A percentile compares a stretch with the other conserved stretches of the same genome.
phyloP scores from a whole-genome alignment of 1,139 yeast species.

The Nakaseomyces bracarensis region DNA sequence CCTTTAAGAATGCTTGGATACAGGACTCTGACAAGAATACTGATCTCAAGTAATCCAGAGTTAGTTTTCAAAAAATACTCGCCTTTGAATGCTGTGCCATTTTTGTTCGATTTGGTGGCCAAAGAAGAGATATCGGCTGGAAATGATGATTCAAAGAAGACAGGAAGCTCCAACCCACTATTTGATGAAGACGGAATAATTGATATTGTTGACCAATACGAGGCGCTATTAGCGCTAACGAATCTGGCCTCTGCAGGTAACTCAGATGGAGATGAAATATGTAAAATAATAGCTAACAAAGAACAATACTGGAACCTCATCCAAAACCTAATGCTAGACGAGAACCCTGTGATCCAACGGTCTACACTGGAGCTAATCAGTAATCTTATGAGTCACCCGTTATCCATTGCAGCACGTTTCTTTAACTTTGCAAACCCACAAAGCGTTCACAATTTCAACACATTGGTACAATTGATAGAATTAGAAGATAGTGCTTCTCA shows the following conservation, averaged over 20 bases:
- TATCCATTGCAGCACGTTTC: conserved; percentile 28
- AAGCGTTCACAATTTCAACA: conserved; percentile 26
- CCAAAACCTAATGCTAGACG: conserved; percentile 33
- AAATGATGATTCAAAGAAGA: conserved; percentile 9
- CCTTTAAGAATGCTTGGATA: conserved; percentile 20
- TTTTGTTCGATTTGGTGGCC: conserved; percentile 19
- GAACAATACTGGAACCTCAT: conserved; percentile 35
- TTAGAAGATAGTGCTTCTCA: conserved; percentile 29
- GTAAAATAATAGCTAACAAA: conserved; percentile 28
- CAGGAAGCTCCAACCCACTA: conserved; percentile 6
- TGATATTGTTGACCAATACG: conserved; percentile 34
- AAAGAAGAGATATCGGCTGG: conserved; percentile 2
- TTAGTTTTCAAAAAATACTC: conserved; percentile 28
- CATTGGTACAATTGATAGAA: conserved; percentile 25
- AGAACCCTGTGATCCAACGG: conserved; percentile 23
- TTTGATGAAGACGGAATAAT: conserved; percentile 14
- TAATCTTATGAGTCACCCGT: conserved; percentile 29
- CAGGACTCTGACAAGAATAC: conserved; percentile 24
- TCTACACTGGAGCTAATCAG: conserved; percentile 27
- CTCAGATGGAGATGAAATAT: conserved; percentile 31
- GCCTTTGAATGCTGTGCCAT: conserved; percentile 27
- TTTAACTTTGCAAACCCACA: conserved; percentile 30
- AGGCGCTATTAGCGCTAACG: conserved; percentile 42
- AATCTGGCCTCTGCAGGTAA: conserved; percentile 39
- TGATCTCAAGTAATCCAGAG: conserved; percentile 26